These are phyloP conservation scores for Podosphaera fusca DNA, from an alignment of 2,329 filamentous ascomycete genomes.

Conservation along the genomic window DNA sequence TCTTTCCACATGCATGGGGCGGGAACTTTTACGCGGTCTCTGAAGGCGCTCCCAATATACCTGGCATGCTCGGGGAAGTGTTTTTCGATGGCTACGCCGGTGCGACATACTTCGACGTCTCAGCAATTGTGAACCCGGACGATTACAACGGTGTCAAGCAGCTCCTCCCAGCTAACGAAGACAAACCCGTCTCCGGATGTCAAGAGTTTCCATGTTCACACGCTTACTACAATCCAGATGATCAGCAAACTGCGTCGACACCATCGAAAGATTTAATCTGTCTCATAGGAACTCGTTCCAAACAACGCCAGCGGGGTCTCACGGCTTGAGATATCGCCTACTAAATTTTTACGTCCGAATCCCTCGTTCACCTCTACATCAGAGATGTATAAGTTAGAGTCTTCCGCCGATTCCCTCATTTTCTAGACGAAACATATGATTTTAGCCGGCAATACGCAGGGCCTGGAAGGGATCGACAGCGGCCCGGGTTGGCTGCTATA, in stretches of 20 bases:
- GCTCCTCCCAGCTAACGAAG: slow-evolving; percentile 23
- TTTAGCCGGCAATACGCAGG: no score
- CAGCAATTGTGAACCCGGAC: slow-evolving; percentile 29
- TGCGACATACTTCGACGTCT: slow-evolving; percentile 33
- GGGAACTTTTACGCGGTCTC: slow-evolving; percentile 24
- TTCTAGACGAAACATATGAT: no score
- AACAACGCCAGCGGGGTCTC: slow-evolving; percentile 3
- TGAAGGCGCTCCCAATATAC: slow-evolving; percentile 20
- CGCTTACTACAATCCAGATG: slow-evolving; percentile 29
- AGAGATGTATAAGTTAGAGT: no score
- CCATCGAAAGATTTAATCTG: slow-evolving; percentile 25
- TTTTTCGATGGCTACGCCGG: slow-evolving; percentile 26
- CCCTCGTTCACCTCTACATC: no score
- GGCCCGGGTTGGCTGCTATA: no score
- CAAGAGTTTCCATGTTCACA: slow-evolving; percentile 27
- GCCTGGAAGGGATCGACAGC: no score
- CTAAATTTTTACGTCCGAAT: no score
- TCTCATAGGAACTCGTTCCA: slow-evolving; percentile 12
- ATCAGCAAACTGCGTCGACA: slow-evolving; percentile 31
- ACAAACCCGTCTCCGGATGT: slow-evolving; percentile 26
- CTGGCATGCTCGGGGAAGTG: slow-evolving; percentile 30
- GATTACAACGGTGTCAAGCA: slow-evolving; percentile 30
- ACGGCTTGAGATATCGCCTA: no score
- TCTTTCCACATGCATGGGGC: slow-evolving; percentile 18
- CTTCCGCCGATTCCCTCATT: no score